phyloP scores from a whole-genome alignment of 495 filamentous ascomycete species.

The Tuber aestivum region DNA sequence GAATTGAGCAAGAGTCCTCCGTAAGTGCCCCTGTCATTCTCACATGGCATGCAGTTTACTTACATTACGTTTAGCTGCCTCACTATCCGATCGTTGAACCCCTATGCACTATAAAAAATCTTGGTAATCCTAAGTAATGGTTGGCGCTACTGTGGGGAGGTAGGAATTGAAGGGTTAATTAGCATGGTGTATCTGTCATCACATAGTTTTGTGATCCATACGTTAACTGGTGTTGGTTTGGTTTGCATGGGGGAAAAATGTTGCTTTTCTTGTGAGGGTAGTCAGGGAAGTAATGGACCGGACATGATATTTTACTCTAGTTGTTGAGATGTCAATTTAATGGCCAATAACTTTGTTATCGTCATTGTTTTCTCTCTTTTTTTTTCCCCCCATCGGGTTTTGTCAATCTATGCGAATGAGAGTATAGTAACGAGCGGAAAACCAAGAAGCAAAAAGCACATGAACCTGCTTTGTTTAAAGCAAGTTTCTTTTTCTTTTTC shows the following conservation, averaged over 20 bases:
- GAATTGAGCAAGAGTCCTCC: slow-evolving; percentile 97
- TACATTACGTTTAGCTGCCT: slow-evolving; percentile 64
- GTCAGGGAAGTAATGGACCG: slow-evolving; percentile 5
- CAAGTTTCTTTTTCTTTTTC: background rate
- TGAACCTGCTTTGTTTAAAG: background rate
- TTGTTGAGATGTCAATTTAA: background rate
- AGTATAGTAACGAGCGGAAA: slow-evolving; percentile 7
- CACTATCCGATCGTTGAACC: slow-evolving; percentile 95
- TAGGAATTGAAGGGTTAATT: background rate
- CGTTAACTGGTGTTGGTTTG: background rate
- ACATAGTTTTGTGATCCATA: background rate
- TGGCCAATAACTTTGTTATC: background rate
- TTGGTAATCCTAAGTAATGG: background rate
- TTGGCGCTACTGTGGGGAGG: background rate
- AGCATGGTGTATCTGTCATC: background rate
- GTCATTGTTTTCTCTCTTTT: slow-evolving; percentile 12
- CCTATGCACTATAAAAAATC: slow-evolving; percentile 69
- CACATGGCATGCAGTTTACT: slow-evolving; percentile 30
- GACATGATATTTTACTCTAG: background rate
- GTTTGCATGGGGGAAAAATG: background rate
- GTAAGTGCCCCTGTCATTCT: slow-evolving; percentile 54
- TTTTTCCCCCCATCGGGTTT: slow-evolving; percentile 2
- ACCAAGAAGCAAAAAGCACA: background rate
- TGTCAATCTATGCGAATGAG: slow-evolving; percentile 12
- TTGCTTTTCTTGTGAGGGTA: slow-evolving; percentile 3